A percentile compares a stretch with the other conserved stretches of the same genome.
Evolutionary conservation across 1,284 basidiomycete species (phyloP).

Genomic region (Pholiota adiposa): DNA sequence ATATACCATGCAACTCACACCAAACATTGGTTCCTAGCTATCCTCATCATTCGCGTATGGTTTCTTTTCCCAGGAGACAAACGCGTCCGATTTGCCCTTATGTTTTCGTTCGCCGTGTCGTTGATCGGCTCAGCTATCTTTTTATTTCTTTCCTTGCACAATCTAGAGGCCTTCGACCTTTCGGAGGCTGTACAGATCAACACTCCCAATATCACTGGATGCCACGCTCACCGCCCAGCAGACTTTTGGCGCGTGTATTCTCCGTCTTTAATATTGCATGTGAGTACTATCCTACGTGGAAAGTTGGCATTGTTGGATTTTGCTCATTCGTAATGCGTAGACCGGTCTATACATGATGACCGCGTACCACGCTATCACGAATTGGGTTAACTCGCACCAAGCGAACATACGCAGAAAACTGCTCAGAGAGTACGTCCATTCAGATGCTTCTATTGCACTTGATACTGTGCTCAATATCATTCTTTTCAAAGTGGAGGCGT

Average conservation of each 20-base stretch:
- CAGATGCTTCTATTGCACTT: background rate
- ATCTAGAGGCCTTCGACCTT: conserved; percentile 1
- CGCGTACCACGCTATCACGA: conserved; percentile 35
- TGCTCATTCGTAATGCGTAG: conserved; percentile 18
- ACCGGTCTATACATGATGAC: conserved; percentile 39
- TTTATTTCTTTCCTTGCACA: conserved; percentile 13
- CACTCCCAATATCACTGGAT: conserved; percentile 25
- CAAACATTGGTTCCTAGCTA: conserved; percentile 25
- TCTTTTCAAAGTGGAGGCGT: conserved; percentile 19
- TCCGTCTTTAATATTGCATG: conserved; percentile 41
- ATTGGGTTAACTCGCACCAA: conserved; percentile 34
- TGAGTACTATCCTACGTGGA: conserved; percentile 25
- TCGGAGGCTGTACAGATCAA: background rate
- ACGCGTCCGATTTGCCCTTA: conserved; percentile 27
- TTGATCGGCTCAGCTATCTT: conserved; percentile 31
- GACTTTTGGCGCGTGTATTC: conserved; percentile 39
- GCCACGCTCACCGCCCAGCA: conserved; percentile 33
- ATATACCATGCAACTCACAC: background rate
- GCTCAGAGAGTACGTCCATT: conserved; percentile 37
- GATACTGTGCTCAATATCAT: background rate
- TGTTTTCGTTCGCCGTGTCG: conserved; percentile 32
- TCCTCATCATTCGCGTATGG: conserved; percentile 41
- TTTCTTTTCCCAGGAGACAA: conserved; percentile 38
- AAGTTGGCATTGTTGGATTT: too few relatives aligned
- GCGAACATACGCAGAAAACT: conserved; percentile 39